Percentiles rank a stretch among this genome's conserved stretches.
Conservation (phyloP, 495 filamentous ascomycete species). For the Cenococcum geophilum region DNA sequence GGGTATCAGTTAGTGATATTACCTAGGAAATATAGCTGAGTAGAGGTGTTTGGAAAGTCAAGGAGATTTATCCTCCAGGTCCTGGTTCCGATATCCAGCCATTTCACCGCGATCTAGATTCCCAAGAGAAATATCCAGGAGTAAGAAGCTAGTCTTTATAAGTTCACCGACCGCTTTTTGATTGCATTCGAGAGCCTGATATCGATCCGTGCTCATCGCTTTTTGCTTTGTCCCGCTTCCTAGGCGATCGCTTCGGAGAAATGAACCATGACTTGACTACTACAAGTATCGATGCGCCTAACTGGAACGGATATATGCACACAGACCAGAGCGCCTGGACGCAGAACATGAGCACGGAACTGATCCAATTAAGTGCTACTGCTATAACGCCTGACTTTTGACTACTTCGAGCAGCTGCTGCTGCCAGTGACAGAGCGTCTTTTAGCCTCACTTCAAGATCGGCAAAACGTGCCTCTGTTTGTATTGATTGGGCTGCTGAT, state of each 20-base stretch:
- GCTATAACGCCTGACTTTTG: slow-evolving; percentile 42
- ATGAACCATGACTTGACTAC: slow-evolving; percentile 19
- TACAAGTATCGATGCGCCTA: slow-evolving; percentile 1
- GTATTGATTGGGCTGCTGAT: slow-evolving; percentile 59
- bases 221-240: slow-evolving; percentile 15
- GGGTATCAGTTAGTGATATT: too few species aligned
- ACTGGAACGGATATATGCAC: slow-evolving; percentile 19
- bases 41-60: too few species aligned
- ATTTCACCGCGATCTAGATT: too few species aligned
- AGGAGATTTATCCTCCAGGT: too few species aligned
- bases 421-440: slow-evolving; percentile 74
- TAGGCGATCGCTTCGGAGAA: slow-evolving; percentile 6
- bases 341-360: slow-evolving; percentile 9
- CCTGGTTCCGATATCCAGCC: too few species aligned
- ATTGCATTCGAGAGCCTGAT: slow-evolving; percentile 21
- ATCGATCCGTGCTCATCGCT: slow-evolving; percentile 13
- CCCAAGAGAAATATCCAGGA: too few species aligned
- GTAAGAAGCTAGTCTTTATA: neutral
- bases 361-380: slow-evolving; percentile 16
- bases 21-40: too few species aligned
- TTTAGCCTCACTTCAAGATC: slow-evolving; percentile 62
- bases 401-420: slow-evolving; percentile 50
- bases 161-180: slow-evolving; percentile 18
- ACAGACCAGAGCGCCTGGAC: slow-evolving; percentile 17
- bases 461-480: slow-evolving; percentile 68